Evolutionary conservation across 768 basidiomycete genomes (phyloP), one percentile per base, ranked within the genome.

Genomic region (Dentipellis sp.): DNA sequence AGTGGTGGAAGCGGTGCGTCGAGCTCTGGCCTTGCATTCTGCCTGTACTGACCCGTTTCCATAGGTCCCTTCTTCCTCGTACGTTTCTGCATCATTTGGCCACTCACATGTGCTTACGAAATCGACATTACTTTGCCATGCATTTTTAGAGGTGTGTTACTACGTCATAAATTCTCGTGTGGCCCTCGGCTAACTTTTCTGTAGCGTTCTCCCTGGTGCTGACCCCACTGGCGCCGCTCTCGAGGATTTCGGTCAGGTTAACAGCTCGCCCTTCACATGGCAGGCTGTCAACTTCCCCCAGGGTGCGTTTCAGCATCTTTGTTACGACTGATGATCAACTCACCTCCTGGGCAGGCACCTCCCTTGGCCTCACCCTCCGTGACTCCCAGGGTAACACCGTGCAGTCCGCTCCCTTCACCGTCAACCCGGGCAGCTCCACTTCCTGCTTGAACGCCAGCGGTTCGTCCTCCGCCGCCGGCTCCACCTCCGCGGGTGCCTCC

Each of bases 21-120:
- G 45, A 37, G 1, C 0, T 58, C 42, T 23, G 23, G 47, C 4
- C 50, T 45, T n/a, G 7, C 4, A 19, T 29, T 53, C 48, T 36
- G 46, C 10, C 10, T 11, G 10, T 54, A 37, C 68, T 58, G n/a
- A 64, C 45, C 3, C 21, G 39, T 34, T 34, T 21, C 16, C 46
- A 8, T 55, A 88, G 85, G 69, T 37, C 84, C 86, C 36, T 88
- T 76, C 75, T 79, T 71, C 63, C 61, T 87, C 75, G 87, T 88
- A 68, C 53, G 84, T 76, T 46, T 50, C 3, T 17, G 21, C 12
- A 38, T 37, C 23, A 8, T 22, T 22, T 9, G 17, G 53, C 35
- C 21, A 1, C 16, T 58, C 37, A n/a, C 8, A 19, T 14, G 17
- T 8, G 10, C 35, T 23, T 14, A 56, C 29, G 29, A 29, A 29